Evolutionary conservation across 2,329 filamentous ascomycete genomes (phyloP).

Genomic region (Penicillium sp.): DNA sequence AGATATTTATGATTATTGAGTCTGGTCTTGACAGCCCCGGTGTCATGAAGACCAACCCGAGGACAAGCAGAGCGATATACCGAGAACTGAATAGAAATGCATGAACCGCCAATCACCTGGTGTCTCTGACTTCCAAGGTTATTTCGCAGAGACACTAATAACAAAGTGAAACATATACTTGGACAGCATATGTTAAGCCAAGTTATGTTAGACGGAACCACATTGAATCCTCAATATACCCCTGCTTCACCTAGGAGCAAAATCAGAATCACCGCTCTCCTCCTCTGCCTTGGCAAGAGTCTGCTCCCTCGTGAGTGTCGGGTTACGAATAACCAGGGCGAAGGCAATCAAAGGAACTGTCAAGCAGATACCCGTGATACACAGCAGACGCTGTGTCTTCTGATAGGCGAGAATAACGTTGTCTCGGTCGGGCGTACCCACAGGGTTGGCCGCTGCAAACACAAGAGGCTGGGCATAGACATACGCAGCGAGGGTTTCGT

Average conservation of each 20-base stretch:
- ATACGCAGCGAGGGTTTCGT: slow-evolving; percentile 39
- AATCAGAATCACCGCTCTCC: neutral
- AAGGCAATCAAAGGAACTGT: slow-evolving; percentile 49
- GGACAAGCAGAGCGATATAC: neutral
- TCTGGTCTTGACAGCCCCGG: neutral
- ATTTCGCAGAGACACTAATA: neutral
- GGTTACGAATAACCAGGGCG: slow-evolving; percentile 47
- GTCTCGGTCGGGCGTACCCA: slow-evolving; percentile 46
- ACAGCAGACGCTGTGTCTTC: slow-evolving; percentile 48
- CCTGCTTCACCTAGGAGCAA: neutral
- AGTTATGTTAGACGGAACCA: neutral
- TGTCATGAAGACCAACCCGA: neutral
- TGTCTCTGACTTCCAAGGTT: neutral
- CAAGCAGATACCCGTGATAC: slow-evolving; percentile 52
- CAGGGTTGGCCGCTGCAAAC: slow-evolving; percentile 38
- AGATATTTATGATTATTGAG: no score
- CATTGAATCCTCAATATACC: neutral
- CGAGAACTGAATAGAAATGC: neutral
- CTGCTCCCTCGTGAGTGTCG: slow-evolving; percentile 47
- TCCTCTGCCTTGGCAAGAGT: slow-evolving; percentile 43
- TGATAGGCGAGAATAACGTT: slow-evolving; percentile 47
- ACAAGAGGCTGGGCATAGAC: slow-evolving; percentile 46
- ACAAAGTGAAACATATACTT: no score
- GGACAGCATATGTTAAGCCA: neutral
- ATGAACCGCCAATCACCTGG: neutral